A percentile compares a stretch with the other conserved stretches of the same genome.
Conservation (phyloP, 805 yeast species). For the Candida palmyrensis region DNA sequence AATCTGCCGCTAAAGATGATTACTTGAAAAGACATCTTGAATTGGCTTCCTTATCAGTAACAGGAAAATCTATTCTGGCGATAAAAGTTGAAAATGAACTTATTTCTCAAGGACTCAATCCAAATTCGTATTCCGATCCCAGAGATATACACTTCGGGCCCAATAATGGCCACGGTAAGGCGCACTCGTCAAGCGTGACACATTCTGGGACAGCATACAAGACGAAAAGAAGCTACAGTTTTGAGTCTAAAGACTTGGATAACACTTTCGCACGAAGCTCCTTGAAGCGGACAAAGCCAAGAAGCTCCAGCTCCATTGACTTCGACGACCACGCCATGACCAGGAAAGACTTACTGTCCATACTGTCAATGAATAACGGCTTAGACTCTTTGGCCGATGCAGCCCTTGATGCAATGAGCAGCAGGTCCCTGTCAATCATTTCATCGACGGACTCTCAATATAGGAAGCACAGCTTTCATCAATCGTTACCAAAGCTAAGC, state of each 20-base stretch:
- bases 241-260: slow-evolving; percentile 11
- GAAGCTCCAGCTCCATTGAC: slow-evolving; percentile 6
- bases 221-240: slow-evolving; percentile 16
- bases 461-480: slow-evolving; percentile 6
- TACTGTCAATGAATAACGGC: too few species aligned
- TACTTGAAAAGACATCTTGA: slow-evolving; percentile 44
- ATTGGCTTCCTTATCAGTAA: slow-evolving; percentile 50
- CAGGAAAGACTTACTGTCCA: too few species aligned
- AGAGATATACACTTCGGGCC: slow-evolving; percentile 18
- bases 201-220: slow-evolving; percentile 1
- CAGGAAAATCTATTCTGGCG: slow-evolving; percentile 49
- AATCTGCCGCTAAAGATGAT: not conserved
- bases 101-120: slow-evolving; percentile 47
- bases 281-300: too few species aligned
- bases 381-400: slow-evolving; percentile 14
- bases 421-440: too few species aligned
- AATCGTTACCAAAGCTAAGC: too few species aligned
- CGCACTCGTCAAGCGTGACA: slow-evolving; percentile 2
- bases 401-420: too few species aligned
- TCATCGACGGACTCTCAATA: too few species aligned
- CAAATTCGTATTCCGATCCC: slow-evolving; percentile 32
- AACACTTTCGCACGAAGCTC: slow-evolving; percentile 6
- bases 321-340: slow-evolving; percentile 31
- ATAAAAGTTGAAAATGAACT: slow-evolving; percentile 47
- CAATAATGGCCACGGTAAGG: slow-evolving; percentile 9